A percentile compares a stretch with the other conserved stretches of the same genome.
Evolutionary conservation across 1,284 basidiomycete genomes (phyloP).

Genomic region (Puccinia hordei): DNA sequence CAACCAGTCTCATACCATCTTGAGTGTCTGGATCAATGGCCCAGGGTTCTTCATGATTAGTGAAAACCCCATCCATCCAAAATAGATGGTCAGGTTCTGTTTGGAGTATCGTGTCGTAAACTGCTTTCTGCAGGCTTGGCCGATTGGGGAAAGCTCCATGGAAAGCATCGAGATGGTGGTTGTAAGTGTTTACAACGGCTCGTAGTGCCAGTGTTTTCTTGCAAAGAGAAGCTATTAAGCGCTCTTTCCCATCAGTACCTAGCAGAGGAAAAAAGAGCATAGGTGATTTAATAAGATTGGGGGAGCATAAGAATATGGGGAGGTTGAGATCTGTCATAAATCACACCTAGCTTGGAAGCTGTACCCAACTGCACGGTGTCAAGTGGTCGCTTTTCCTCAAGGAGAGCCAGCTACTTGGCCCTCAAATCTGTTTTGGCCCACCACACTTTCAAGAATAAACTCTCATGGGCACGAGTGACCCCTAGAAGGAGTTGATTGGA

Average conservation of each 20-base stretch:
- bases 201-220: background rate
- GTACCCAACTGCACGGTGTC: background rate
- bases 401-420: too few species aligned
- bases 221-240: background rate
- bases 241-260: conserved; percentile 29
- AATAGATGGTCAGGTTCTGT: background rate
- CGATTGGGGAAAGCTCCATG: background rate
- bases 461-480: background rate
- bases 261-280: background rate
- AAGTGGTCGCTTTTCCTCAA: too few species aligned
- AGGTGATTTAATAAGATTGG: too few species aligned
- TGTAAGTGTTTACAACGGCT: background rate
- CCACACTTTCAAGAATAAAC: too few species aligned
- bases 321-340: too few species aligned
- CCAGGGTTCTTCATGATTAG: background rate
- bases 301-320: too few species aligned
- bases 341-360: conserved; percentile 25
- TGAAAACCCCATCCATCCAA: background rate
- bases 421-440: too few species aligned
- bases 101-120: background rate
- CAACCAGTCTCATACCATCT: background rate
- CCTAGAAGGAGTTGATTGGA: background rate
- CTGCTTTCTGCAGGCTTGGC: background rate
- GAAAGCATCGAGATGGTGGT: background rate
- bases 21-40: too few species aligned